Base-by-base conservation (phyloP, 2,329 filamentous ascomycete genomes). In the Rasamsonia emersonii region DNA sequence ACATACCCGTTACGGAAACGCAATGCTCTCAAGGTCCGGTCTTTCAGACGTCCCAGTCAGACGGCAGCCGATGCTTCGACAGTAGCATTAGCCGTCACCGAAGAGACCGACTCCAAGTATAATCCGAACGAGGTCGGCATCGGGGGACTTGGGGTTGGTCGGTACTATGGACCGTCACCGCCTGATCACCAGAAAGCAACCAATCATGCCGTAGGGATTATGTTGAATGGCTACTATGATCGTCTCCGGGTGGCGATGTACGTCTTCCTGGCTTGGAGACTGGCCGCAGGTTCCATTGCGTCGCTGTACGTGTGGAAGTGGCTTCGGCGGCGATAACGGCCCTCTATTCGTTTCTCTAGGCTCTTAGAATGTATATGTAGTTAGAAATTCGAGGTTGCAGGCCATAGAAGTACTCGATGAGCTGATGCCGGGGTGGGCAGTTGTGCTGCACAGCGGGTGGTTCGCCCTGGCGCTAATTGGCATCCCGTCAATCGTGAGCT, bases 1-100 rank as follows among this genome's bases (percentile, higher is more conserved):
- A 79, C 76, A 0, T 70, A 71, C 40, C 56, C 59, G 5, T 70
- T 81, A 46, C 70, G 72, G 36, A 62, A 65, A 39, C 60, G 61
- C 34, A 76, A 76, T 38, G 44, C 51, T 21, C 46, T 44, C 10
- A 50, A 51, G 26, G 51, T 58, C n/a, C 56, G 45, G 30, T 44
- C 45, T 5, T 51, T 50, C 7, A 45, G 45, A 18, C 50, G 51
- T 13, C 46, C 54, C 3, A 58, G 36, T 31, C 45, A 49, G 25
- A 56, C 50, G 3, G 49, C 53, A 2, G 39, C 48, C 16, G 59
- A 57, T 36, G 45, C 48, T 26, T 51, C 57, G 33, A 58, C 56
- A 1, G 51, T 53, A 16, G 56, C 53, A n/a, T 32, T 49, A 28
- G 41, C 43, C 32, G 50, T 49, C 15, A 50, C 39, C 23, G 43